These are phyloP conservation scores for Camelina sativa DNA, from an alignment of 345 rosid genomes.

Conservation along the genomic window DNA sequence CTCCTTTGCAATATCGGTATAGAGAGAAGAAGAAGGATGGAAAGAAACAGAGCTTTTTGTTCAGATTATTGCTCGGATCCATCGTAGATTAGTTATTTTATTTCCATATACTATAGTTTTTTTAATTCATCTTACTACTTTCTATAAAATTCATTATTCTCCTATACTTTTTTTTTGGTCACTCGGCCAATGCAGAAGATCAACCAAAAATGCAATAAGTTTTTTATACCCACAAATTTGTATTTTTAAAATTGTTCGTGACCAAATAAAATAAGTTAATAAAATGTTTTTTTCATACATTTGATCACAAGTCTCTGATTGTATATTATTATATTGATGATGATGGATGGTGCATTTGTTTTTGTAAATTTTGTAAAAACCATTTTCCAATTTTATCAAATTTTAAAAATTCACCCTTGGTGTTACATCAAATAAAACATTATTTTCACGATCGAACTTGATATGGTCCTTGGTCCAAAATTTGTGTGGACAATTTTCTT, in stretches of 20 bases:
- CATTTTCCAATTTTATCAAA: neutral
- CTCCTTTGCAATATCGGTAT: conserved; percentile 41
- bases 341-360: conserved; percentile 5
- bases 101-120: neutral
- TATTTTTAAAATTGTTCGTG: conserved; percentile 22
- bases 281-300: neutral
- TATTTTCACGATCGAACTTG: neutral
- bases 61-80: conserved; percentile 44
- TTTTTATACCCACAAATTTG: conserved; percentile 3
- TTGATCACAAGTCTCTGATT: neutral
- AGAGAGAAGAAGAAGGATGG: conserved; percentile 37
- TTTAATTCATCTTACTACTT: neutral
- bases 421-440: neutral
- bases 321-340: neutral
- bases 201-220: neutral
- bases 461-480: neutral
- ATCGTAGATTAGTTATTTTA: conserved; percentile 38
- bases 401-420: neutral
- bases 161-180: neutral
- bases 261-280: conserved; percentile 9
- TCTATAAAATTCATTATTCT: conserved; percentile 23
- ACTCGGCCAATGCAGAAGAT: neutral
- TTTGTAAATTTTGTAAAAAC: neutral
- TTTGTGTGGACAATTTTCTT: neutral
- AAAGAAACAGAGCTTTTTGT: conserved; percentile 41